A percentile compares a stretch with the other conserved stretches of the same genome.
Evolutionary conservation across 2,329 filamentous ascomycete species (phyloP).

Genomic region (Metarhizium anisopliae): DNA sequence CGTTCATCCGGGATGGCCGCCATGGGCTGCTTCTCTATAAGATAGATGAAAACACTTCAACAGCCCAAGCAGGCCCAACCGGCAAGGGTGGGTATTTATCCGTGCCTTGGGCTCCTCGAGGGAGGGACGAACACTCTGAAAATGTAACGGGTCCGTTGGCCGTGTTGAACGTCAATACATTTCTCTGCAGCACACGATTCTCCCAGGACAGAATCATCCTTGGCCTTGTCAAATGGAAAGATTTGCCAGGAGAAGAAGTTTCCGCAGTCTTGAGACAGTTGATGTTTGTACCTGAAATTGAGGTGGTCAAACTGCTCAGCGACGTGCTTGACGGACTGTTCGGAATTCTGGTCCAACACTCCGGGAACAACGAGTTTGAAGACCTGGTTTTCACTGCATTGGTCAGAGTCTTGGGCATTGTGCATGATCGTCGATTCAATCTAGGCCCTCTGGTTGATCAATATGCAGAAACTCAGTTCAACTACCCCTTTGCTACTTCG

Average conservation of each 20-base stretch:
- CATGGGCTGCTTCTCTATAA: slow-evolving; percentile 80
- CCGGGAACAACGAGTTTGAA: slow-evolving; percentile 87
- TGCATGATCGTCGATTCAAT: slow-evolving; percentile 90
- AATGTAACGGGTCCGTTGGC: slow-evolving; percentile 76
- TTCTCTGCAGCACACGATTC: slow-evolving; percentile 88
- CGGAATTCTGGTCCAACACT: slow-evolving; percentile 79
- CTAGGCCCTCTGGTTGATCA: slow-evolving; percentile 82
- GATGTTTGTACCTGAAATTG: slow-evolving; percentile 91
- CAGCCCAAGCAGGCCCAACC: slow-evolving; percentile 45
- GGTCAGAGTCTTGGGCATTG: slow-evolving; percentile 83
- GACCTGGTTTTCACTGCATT: slow-evolving; percentile 86
- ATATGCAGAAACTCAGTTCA: slow-evolving; percentile 81
- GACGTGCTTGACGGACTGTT: slow-evolving; percentile 90
- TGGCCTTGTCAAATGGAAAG: slow-evolving; percentile 78
- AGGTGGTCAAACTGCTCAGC: slow-evolving; percentile 87
- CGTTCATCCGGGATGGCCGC: slow-evolving; percentile 78
- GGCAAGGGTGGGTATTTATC: slow-evolving; percentile 83
- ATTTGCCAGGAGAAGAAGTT: slow-evolving; percentile 62
- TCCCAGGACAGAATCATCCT: slow-evolving; percentile 86
- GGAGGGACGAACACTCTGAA: slow-evolving; percentile 57
- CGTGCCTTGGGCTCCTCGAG: slow-evolving; percentile 67
- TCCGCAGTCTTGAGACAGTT: slow-evolving; percentile 69
- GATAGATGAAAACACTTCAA: slow-evolving; percentile 83
- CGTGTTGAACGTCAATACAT: slow-evolving; percentile 70
- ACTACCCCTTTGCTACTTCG: slow-evolving; percentile 85